A percentile compares a stretch with the other conserved stretches of the same genome.
phyloP scores from a whole-genome alignment of 2,329 filamentous ascomycete species.

The Nigrograna mackinnonii region DNA sequence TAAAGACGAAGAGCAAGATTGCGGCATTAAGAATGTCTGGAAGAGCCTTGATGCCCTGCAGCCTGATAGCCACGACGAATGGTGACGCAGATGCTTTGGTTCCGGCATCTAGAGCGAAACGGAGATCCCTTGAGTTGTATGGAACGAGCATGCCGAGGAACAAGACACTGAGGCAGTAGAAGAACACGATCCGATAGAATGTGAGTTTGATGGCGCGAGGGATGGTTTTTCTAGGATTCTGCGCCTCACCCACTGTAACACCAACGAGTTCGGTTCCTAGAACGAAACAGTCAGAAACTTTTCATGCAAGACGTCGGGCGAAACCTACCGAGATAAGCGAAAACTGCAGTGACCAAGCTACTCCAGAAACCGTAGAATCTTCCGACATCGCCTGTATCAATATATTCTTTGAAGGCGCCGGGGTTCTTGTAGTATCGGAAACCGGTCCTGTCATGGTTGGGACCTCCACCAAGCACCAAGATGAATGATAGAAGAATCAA shows the following conservation, averaged over 20 bases:
- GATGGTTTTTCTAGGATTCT: constrained; percentile 77
- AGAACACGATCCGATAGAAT: constrained; percentile 80
- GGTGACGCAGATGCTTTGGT: constrained; percentile 66
- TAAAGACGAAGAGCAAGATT: constrained; percentile 77
- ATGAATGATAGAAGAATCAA: constrained; percentile 50
- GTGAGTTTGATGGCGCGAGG: constrained; percentile 79
- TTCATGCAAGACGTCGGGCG: background rate
- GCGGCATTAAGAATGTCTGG: constrained; percentile 73
- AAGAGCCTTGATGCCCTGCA: constrained; percentile 65
- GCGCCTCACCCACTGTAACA: constrained; percentile 77
- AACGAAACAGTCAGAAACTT: constrained; percentile 1
- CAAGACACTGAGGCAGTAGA: constrained; percentile 75
- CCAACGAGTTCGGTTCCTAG: constrained; percentile 71
- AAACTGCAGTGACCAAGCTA: constrained; percentile 75
- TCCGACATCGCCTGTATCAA: constrained; percentile 34
- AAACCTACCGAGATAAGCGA: constrained; percentile 70
- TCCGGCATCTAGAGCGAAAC: constrained; percentile 57
- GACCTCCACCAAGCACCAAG: constrained; percentile 48
- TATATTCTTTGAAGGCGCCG: constrained; percentile 48
- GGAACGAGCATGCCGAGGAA: constrained; percentile 77
- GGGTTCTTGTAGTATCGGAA: constrained; percentile 51
- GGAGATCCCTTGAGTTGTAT: constrained; percentile 65
- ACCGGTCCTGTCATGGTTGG: constrained; percentile 44
- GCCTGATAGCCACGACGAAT: constrained; percentile 73
- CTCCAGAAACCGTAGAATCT: constrained; percentile 61